Conservation (phyloP, 2,329 filamentous ascomycete genomes). For the Aspergillus pseudoterreus region DNA sequence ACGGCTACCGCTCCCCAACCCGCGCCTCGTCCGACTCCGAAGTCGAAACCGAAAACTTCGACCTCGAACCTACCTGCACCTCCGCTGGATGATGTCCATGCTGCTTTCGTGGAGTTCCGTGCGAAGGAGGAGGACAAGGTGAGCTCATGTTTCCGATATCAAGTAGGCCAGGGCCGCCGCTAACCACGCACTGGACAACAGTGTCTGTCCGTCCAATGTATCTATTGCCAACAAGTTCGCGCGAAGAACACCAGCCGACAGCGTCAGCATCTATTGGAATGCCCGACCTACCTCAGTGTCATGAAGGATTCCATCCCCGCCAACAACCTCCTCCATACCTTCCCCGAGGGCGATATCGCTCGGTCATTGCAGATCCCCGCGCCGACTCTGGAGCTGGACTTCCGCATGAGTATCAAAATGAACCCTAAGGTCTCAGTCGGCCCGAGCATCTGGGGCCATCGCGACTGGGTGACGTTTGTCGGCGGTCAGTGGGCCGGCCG, state of each 20-base stretch:
- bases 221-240: constrained; percentile 49
- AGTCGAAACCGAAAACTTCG: constrained; percentile 35
- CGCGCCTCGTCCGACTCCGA: constrained; percentile 35
- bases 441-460: constrained; percentile 45
- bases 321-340: constrained; percentile 49
- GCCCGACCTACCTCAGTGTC: constrained; percentile 48
- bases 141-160: constrained; percentile 5
- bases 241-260: constrained; percentile 51
- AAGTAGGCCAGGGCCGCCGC: too few species aligned
- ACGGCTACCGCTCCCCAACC: constrained; percentile 28
- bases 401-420: constrained; percentile 51
- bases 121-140: constrained; percentile 47
- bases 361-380: constrained; percentile 46
- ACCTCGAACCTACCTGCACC: constrained; percentile 43
- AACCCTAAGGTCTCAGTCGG: constrained; percentile 50
- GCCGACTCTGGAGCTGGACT: constrained; percentile 49
- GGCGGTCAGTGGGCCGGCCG: constrained; percentile 51
- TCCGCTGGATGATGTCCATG: constrained; percentile 48
- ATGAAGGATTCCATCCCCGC: constrained; percentile 52
- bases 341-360: constrained; percentile 48
- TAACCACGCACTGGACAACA: constrained; percentile 16
- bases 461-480: constrained; percentile 50
- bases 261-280: constrained; percentile 48
- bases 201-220: constrained; percentile 49
- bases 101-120: constrained; percentile 47